Conservation (phyloP, 2,329 filamentous ascomycete genomes). For the Scopulariopsis brevicaulis region DNA sequence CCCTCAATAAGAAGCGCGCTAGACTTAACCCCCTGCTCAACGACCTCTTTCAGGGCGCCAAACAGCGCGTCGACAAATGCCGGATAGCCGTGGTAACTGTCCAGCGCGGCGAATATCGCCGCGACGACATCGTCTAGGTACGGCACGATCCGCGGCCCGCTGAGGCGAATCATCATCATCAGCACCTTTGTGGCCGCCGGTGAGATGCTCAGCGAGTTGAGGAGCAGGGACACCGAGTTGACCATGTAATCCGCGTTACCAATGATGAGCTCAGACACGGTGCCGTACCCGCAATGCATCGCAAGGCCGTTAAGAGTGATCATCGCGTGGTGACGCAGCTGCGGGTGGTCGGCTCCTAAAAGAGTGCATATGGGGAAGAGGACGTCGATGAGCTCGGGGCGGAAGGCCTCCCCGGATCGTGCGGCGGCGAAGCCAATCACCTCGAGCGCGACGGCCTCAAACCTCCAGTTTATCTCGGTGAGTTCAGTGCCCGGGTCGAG, state of each 20-base stretch:
- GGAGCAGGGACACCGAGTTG: conserved; percentile 77
- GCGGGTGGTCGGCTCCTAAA: conserved; percentile 57
- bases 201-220: conserved; percentile 87
- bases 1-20: conserved; percentile 34
- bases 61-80: conserved; percentile 79
- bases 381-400: conserved; percentile 78
- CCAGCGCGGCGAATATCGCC: conserved; percentile 85
- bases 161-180: conserved; percentile 85
- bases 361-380: conserved; percentile 88
- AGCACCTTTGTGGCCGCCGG: conserved; percentile 85
- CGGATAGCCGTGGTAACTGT: conserved; percentile 90
- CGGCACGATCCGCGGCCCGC: conserved; percentile 69
- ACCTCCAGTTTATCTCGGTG: conserved; percentile 51
- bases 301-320: conserved; percentile 75
- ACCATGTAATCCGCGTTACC: conserved; percentile 95
- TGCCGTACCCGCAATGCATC: conserved; percentile 58
- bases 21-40: conserved; percentile 65
- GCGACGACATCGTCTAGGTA: conserved; percentile 87
- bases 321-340: conserved; percentile 71
- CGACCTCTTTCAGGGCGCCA: conserved; percentile 68
- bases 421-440: conserved; percentile 65
- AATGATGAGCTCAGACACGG: conserved; percentile 69
- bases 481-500: conserved; percentile 43
- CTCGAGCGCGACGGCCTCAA: conserved; percentile 73
- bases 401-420: conserved; percentile 56